Conservation (phyloP, 306 rosid genomes). For the Cajanus cajan region DNA sequence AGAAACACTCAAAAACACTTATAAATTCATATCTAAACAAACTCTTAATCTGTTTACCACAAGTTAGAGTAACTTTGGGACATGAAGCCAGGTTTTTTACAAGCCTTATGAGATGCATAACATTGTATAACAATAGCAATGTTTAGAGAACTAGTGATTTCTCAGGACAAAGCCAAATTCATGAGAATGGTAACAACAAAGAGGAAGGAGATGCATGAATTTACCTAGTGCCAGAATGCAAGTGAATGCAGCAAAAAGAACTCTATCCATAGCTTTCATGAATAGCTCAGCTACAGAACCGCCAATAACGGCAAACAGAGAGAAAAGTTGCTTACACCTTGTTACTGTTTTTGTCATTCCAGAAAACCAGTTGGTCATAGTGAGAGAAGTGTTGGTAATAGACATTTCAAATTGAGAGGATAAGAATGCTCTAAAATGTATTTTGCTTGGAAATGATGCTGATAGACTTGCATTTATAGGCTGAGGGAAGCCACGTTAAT, state of each 20-base stretch:
- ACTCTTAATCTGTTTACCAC: neutral
- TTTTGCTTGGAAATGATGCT: conserved; percentile 1
- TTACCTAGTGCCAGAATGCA: conserved; percentile 39
- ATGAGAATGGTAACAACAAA: neutral
- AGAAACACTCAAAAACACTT: no score
- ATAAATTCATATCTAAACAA: neutral
- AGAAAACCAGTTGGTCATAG: conserved; percentile 26
- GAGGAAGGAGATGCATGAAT: neutral
- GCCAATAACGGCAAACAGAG: neutral
- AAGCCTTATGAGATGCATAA: neutral
- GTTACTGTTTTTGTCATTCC: neutral
- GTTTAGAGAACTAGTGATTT: neutral
- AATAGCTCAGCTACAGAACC: conserved; percentile 2
- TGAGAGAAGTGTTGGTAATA: conserved; percentile 22
- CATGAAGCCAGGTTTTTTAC: neutral
- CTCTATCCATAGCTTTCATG: conserved; percentile 10
- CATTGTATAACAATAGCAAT: neutral
- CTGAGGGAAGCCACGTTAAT: conserved; percentile 4
- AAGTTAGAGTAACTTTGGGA: neutral
- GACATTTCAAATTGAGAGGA: conserved; percentile 18
- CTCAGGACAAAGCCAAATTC: neutral
- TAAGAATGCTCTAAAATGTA: neutral
- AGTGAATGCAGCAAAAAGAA: conserved; percentile 30
- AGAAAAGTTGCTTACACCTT: conserved; percentile 18
- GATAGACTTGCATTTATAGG: conserved; percentile 23